These are phyloP conservation scores for Aschersonia sp. DNA, from an alignment of 2,329 filamentous ascomycete species.

Conservation along the genomic window DNA sequence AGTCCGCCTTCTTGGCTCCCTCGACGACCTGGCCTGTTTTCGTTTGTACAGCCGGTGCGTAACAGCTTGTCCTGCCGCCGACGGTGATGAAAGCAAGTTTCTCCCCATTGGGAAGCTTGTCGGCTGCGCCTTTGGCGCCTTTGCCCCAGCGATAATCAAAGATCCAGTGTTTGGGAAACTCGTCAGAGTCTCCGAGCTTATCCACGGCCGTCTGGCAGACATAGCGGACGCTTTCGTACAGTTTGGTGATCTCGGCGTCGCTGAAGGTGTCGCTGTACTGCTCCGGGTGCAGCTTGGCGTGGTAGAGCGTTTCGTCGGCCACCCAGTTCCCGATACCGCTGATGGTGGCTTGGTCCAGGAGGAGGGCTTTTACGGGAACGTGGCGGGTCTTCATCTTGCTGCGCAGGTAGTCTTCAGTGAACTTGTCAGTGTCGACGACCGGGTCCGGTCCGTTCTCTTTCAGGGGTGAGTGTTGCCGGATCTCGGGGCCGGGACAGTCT, in stretches of 20 bases:
- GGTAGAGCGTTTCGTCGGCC: conserved; percentile 82
- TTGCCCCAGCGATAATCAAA: conserved; percentile 86
- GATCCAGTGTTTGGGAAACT: conserved; percentile 78
- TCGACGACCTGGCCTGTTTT: conserved; percentile 40
- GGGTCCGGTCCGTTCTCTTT: conserved; percentile 92
- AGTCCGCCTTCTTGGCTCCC: conserved; percentile 29
- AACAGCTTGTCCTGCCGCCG: conserved; percentile 79
- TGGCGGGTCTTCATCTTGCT: conserved; percentile 58
- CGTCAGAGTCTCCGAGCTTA: conserved; percentile 62
- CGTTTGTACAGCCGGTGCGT: conserved; percentile 75
- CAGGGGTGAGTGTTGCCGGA: conserved; percentile 62
- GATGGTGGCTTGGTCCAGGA: conserved; percentile 78
- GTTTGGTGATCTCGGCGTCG: conserved; percentile 51
- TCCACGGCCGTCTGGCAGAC: conserved; percentile 72
- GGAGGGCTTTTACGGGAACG: conserved; percentile 76
- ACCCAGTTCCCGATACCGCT: conserved; percentile 97
- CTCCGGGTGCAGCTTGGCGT: conserved; percentile 80
- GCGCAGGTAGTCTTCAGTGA: conserved; percentile 65
- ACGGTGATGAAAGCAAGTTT: conserved; percentile 79
- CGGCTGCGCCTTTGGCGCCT: conserved; percentile 57
- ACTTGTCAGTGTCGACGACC: conserved; percentile 60
- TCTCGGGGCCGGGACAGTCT: conserved; percentile 61
- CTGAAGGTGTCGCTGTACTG: conserved; percentile 77
- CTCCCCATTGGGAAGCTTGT: conserved; percentile 65
- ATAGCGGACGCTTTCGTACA: conserved; percentile 61